Evolutionary conservation across 2,329 filamentous ascomycete genomes (phyloP), one percentile per base, ranked within the genome.

Genomic region (Arachnomyces sp.): DNA sequence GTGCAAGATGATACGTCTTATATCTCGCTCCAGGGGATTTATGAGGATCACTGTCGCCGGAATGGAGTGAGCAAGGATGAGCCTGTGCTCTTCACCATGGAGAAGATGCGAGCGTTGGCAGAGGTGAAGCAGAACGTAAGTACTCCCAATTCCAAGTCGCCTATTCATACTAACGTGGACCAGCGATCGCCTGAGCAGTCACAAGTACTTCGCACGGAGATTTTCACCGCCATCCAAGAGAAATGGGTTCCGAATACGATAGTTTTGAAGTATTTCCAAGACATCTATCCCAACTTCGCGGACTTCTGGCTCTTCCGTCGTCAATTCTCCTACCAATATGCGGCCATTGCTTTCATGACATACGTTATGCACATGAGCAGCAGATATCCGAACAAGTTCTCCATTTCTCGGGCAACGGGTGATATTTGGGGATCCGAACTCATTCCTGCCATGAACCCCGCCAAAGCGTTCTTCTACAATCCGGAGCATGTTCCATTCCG

Each of bases 251-350:
- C 88, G 4, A 81, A 82, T 44, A 87, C 79, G 3, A 71, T 96
- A 44, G 82, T 84, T 15, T 75, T 94, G 39, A 80, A 94, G 50
- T 95, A 90, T 69, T 95, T 95, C 77, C 85, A 89, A 58, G 73
- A 76, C 50, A 85, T 81, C 4, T 96, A 92, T 66, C 84, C 88
- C 21, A 83, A 86, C 47, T 98, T 86, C 63, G 79, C 85, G 34
- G 89, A 95, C 55, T 95, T 96, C 72, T 98, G 90, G 88, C 77
- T 98, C 43, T 99, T 99, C 86, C 85, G 92, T 44, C 82, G 89
- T 44, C 89, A 95, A 50, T 95, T 98, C 67, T 85, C 87, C 15
- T 95, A 96, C 70, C 92, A 98, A 66, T 82, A 95, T 46, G 90
- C 92, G 14, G 80, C 89, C 2, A 75, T 96, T 48, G 95, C 92